Conservation (phyloP, 176 grass and related monocot genomes). For the Pharus latifolius region DNA sequence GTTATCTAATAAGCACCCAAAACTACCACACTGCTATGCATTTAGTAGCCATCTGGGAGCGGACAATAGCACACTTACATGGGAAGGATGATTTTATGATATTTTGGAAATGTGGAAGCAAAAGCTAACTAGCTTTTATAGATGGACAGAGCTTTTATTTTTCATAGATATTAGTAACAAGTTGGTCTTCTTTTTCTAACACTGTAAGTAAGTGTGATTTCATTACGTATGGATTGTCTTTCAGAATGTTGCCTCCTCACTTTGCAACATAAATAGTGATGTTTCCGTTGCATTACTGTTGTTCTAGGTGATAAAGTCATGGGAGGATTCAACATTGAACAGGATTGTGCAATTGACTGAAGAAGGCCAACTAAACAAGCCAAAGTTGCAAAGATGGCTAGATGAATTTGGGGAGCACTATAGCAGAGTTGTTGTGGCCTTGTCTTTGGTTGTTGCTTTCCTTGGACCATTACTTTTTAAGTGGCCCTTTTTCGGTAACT, state of each 20-base stretch:
- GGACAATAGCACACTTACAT: not conserved
- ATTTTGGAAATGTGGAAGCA: not conserved
- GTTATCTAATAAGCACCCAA: not conserved
- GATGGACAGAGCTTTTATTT: not conserved
- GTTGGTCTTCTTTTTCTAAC: not conserved
- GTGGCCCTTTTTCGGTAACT: constrained; percentile 93
- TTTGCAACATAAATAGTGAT: constrained; percentile 13
- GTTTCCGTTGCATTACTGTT: constrained; percentile 13
- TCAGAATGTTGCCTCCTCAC: not conserved
- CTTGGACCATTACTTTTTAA: constrained; percentile 90
- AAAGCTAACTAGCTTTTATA: not conserved
- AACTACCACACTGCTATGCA: not conserved
- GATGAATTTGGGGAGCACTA: constrained; percentile 97
- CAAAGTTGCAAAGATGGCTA: constrained; percentile 95
- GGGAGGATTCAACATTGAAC: constrained; percentile 94
- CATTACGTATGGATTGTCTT: not conserved
- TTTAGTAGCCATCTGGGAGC: not conserved
- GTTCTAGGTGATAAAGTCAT: constrained; percentile 87
- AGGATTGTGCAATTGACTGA: constrained; percentile 84
- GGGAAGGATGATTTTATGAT: not conserved
- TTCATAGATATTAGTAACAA: not conserved
- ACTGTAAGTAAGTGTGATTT: not conserved
- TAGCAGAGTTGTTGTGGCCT: constrained; percentile 74
- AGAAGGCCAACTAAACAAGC: constrained; percentile 96
- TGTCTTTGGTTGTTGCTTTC: constrained; percentile 78